Evolutionary conservation across 2,329 filamentous ascomycete genomes (phyloP).

Genomic region (Pseudophaeomoniella oleicola): DNA sequence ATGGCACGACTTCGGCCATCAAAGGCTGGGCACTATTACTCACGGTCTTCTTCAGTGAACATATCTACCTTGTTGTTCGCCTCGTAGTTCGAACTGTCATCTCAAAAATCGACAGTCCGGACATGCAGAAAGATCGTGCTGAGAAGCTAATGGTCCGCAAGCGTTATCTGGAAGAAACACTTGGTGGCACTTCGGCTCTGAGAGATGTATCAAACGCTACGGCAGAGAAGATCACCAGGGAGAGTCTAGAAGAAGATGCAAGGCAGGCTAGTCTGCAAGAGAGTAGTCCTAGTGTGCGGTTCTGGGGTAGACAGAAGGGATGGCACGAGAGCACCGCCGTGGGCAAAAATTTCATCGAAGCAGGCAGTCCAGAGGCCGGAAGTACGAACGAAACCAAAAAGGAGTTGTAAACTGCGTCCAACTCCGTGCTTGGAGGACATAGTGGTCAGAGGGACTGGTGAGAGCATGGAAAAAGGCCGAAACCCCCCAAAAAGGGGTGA

Average conservation of each 20-base stretch:
- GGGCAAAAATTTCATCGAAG: constrained; percentile 24
- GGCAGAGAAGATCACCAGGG: constrained; percentile 18
- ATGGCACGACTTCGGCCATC: constrained; percentile 55
- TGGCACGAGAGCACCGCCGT: constrained; percentile 27
- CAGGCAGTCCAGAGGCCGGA: constrained; percentile 10
- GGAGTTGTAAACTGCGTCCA: constrained; percentile 18
- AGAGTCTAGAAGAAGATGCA: constrained; percentile 27
- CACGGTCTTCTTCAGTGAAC: constrained; percentile 72
- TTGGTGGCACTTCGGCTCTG: constrained; percentile 40
- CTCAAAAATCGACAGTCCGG: constrained; percentile 69
- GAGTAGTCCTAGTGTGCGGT: constrained; percentile 18
- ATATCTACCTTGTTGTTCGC: constrained; percentile 71
- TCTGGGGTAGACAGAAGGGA: constrained; percentile 30
- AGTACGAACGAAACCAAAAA: constrained; percentile 17
- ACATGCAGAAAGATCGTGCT: constrained; percentile 68
- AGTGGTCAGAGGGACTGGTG: not conserved
- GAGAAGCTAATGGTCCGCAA: constrained; percentile 72
- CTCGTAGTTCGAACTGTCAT: constrained; percentile 59
- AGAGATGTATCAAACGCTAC: not conserved
- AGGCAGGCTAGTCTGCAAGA: constrained; percentile 18
- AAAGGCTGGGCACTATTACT: constrained; percentile 69
- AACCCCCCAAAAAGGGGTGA: too few species aligned
- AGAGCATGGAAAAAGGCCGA: too few species aligned
- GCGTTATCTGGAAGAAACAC: constrained; percentile 58
- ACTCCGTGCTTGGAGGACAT: too few species aligned